phyloP scores from a whole-genome alignment of 2,329 filamentous ascomycete species.

The Fusarium temperatum region DNA sequence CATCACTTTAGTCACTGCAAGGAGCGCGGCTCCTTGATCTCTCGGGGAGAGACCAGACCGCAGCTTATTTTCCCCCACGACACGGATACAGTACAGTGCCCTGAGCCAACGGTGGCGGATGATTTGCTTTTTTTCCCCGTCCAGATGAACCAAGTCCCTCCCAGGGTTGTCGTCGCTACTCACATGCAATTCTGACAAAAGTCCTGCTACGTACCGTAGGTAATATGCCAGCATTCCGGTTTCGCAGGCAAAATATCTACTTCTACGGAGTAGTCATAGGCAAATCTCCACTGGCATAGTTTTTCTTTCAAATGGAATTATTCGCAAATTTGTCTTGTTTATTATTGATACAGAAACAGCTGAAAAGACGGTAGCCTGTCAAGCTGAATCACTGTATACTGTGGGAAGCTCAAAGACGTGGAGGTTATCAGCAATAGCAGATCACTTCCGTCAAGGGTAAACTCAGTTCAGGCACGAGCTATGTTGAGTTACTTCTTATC shows the following conservation, averaged over 20 bases:
- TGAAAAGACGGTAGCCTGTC: neutral
- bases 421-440: neutral
- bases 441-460: neutral
- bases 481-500: neutral
- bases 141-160: conserved; percentile 3
- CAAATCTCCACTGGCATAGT: neutral
- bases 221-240: conserved; percentile 30
- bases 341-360: neutral
- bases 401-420: neutral
- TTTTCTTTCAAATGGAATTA: neutral
- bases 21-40: conserved; percentile 19
- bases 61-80: conserved; percentile 40
- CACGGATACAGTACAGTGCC: neutral
- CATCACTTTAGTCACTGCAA: conserved; percentile 24
- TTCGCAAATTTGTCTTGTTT: neutral
- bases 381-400: neutral
- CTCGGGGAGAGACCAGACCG: conserved; percentile 10
- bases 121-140: conserved; percentile 25
- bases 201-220: neutral
- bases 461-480: neutral
- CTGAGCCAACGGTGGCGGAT: conserved; percentile 17
- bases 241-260: neutral
- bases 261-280: neutral
- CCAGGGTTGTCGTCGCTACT: conserved; percentile 1
- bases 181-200: neutral